These are phyloP conservation scores for Anaeromyces robustus DNA, from an alignment of 192 early-diverging fungal genomes.

Conservation along the genomic window DNA sequence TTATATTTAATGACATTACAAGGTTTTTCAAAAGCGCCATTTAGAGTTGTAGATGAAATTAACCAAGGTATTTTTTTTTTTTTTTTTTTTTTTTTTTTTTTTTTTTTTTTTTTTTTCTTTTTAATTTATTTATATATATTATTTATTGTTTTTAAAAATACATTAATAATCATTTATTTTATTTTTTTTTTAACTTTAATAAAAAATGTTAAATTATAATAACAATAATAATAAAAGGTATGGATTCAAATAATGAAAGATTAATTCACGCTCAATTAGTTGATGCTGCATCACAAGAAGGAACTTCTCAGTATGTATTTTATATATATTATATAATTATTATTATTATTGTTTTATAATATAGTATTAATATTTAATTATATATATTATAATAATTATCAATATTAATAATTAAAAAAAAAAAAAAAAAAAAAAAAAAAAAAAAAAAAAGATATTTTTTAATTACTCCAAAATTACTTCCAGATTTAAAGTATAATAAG, in stretches of 20 bases:
- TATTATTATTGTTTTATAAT: not conserved
- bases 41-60: slow-evolving; percentile 98
- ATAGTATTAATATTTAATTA: not conserved
- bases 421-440: not conserved
- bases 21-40: slow-evolving; percentile 68
- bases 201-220: not conserved
- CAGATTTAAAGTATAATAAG: slow-evolving; percentile 78
- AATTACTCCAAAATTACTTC: slow-evolving; percentile 97
- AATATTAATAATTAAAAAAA: not conserved
- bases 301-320: slow-evolving; percentile 55
- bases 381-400: slow-evolving; percentile 1
- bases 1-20: slow-evolving; percentile 92
- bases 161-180: too few relatives aligned
- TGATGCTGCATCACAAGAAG: slow-evolving; percentile 49
- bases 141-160: too few relatives aligned
- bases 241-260: slow-evolving; percentile 94
- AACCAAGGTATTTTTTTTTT: slow-evolving; percentile 52
- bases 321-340: too few relatives aligned
- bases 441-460: slow-evolving; percentile 60
- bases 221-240: slow-evolving; percentile 21
- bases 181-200: too few relatives aligned
- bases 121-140: too few relatives aligned
- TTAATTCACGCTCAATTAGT: slow-evolving; percentile 88
- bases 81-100: not conserved
- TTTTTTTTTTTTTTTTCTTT: not conserved